Percentiles rank a stretch among this genome's conserved stretches.
These are phyloP conservation scores for Paramecium bursaria DNA, from an alignment of 73 alveolate genomes.

Conservation along the genomic window DNA sequence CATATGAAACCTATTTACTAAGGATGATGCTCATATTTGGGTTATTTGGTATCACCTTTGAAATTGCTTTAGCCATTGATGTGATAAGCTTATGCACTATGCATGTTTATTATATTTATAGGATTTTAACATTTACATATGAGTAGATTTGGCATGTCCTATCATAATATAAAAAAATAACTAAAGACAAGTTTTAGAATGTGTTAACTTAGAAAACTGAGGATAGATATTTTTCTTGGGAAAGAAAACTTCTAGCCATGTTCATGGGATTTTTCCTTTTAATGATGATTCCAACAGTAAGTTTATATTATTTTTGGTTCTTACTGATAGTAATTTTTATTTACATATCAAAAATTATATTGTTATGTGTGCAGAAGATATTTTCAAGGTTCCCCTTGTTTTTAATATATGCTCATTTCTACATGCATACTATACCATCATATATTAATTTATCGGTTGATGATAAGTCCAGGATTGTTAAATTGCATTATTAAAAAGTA, in stretches of 20 bases:
- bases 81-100: conserved; percentile 72
- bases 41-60: conserved; percentile 75
- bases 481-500: conserved; percentile 24
- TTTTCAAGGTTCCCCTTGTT: conserved; percentile 31
- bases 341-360: conserved; percentile 41
- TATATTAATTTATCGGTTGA: neutral
- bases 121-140: conserved; percentile 56
- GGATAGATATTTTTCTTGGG: conserved; percentile 74
- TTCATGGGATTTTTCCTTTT: conserved; percentile 77
- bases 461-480: neutral
- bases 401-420: conserved; percentile 27
- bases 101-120: conserved; percentile 72
- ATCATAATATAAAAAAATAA: conserved; percentile 61
- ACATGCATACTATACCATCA: conserved; percentile 4
- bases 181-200: conserved; percentile 74
- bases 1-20: conserved; percentile 71
- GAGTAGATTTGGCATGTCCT: conserved; percentile 58
- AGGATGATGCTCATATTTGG: conserved; percentile 73
- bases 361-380: neutral
- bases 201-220: conserved; percentile 38
- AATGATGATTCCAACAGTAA: conserved; percentile 82
- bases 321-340: conserved; percentile 58
- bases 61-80: conserved; percentile 75
- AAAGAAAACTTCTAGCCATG: conserved; percentile 69
- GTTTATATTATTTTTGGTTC: conserved; percentile 78